Base-by-base conservation (phyloP, 2,329 filamentous ascomycete genomes). In the Thielaviopsis populi region DNA sequence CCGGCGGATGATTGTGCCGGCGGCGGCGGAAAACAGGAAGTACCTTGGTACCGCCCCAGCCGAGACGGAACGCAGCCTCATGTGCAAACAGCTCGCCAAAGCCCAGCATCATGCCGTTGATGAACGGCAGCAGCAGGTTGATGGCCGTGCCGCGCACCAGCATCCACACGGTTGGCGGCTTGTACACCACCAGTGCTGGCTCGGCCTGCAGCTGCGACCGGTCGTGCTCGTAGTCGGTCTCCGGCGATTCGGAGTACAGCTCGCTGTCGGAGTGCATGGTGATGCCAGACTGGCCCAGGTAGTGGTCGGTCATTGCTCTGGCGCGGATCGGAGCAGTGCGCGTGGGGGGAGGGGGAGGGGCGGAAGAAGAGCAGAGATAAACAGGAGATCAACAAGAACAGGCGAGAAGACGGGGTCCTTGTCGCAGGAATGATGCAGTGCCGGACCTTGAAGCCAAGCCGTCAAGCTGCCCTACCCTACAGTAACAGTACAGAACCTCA, bases 51-150 rank as follows among this genome's bases (percentile, higher is more conserved):
- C 87, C 87, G 68, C 88, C 86, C 94, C 94, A 99, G 66, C 94
- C 94, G 69, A 97, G 77, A 70, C 92, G 80, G 72, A 92, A 99
- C 1, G 94, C 94, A 61, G 89, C 87, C 77, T 99, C 94, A 72
- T 99, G 94, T 63, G 94, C 94, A 74, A 99, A 92, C 61, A 99
- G 77, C 77, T 99, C 94, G 69, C 94, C 94, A 71, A 99, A 96
- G 1, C 94, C 94, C 71, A 99, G 77, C 94, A 99, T 99, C 79
- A 99, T 83, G 58, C 94, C 94, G 76, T 99, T 99, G 71, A 99
- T 84, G 71, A 99, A 99, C 0, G 94, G 94, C 22, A 99, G 76
- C 1, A 99, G 71, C n/a, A 99, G 78, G 73, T 99, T 99, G 76
- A 99, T 99, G 5, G 91, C 91, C 17, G 91, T 89, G 43, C 94